phyloP scores from a whole-genome alignment of 1,139 yeast genomes.

The Chernovozyma aurita region DNA sequence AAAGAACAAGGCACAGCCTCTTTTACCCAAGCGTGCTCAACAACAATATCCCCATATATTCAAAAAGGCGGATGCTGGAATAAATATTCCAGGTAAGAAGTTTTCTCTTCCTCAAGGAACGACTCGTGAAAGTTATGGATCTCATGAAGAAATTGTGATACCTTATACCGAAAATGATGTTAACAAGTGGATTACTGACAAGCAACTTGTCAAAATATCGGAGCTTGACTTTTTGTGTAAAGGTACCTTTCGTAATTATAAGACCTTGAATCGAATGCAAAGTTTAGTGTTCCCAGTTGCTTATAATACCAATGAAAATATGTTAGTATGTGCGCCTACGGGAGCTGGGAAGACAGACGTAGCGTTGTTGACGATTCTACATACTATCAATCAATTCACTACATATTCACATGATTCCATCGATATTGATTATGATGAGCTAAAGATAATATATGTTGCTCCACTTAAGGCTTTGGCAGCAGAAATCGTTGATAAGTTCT shows the following conservation, averaged over 20 bases:
- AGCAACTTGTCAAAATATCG: constrained; percentile 50
- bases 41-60: constrained; percentile 84
- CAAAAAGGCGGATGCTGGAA: constrained; percentile 54
- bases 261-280: constrained; percentile 81
- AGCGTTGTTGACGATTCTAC: constrained; percentile 79
- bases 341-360: constrained; percentile 99
- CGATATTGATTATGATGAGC: constrained; percentile 72
- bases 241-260: constrained; percentile 80
- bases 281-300: constrained; percentile 90
- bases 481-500: constrained; percentile 89
- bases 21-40: constrained; percentile 43
- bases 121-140: constrained; percentile 54
- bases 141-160: constrained; percentile 77
- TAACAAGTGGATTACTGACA: constrained; percentile 47
- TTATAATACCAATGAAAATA: constrained; percentile 86
- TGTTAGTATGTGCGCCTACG: constrained; percentile 98
- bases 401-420: constrained; percentile 49
- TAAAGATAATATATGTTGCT: constrained; percentile 91
- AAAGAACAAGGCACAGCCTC: constrained; percentile 45
- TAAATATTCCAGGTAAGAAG: constrained; percentile 77
- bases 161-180: constrained; percentile 61
- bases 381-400: constrained; percentile 68
- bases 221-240: constrained; percentile 75
- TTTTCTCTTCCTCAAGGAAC: constrained; percentile 81
- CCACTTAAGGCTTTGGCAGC: constrained; percentile 97